Base-by-base conservation (phyloP, 1,284 basidiomycete genomes). In the Bjerkandera adusta region DNA sequence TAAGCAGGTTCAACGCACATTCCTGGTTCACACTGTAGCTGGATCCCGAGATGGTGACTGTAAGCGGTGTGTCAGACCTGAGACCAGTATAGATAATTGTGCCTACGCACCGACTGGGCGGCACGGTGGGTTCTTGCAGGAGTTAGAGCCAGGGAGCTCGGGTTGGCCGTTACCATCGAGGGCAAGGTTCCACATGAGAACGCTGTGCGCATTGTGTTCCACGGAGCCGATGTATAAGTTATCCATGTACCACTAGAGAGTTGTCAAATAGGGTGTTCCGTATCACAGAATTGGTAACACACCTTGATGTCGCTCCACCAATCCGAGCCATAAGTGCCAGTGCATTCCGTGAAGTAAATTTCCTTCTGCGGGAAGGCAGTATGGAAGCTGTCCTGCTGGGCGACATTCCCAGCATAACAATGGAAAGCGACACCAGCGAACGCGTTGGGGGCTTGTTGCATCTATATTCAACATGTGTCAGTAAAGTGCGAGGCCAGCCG, bases 231-330 rank as follows among this genome's bases (percentile, higher is more conserved):
- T 68, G 53, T 70, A 73, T 77, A 89, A 67, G 53, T 85, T 84
- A 51, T 85, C 76, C 74, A 86, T 81, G 56, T 85, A 83, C 85
- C 83, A 87, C 82, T 84, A 15, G 13, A 15, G 21, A 10, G 21
- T 2, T 5, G 20, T 41, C 26, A 41, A 26, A 10, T 3, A 15
- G 11, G 37, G 7, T 13, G 10, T 12, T 11, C 22, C 5, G 21
- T 20, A 42, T 36, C 18, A n/a, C 3, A 26, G 25, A 29, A 37
- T 21, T 18, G 5, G 8, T 41, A 37, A 56, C 56, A n/a, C 55
- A 79, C 83, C 73, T 87, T 87, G 63, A 87, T 81, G 54, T 88
- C 83, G 47, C 65, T 70, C 85, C 85, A 89, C 85, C 85, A 89
- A 60, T 89, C 84, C n/a, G 75, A 76, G 21, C 73, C 73, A 38